Evolutionary conservation across 129 eudicot genomes (phyloP), one percentile per base, ranked within the genome.

Genomic region (Gnaphalium uliginosum): DNA sequence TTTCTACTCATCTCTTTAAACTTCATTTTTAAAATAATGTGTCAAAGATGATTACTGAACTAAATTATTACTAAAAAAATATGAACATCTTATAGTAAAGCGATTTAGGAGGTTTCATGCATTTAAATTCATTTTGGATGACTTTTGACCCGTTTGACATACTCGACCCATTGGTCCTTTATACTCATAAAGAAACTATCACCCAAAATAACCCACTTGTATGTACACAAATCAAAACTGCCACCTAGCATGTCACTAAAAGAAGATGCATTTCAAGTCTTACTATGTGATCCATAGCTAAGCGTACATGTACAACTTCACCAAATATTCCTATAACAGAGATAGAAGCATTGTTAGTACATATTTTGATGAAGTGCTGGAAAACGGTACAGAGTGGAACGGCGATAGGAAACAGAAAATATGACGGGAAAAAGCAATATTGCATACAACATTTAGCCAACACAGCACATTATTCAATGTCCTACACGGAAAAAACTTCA

Each of bases 261-360:
- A 11, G 30, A 39, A 46, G 0, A 25, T 19, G 37, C 14, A 56
- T 18, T 7, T 9, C n/a, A 39, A 53, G 29, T 18, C 89, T 86
- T 83, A 91, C 97, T 15, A 54, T 71, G 75, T 83, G 88, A 89
- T 91, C 96, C 83, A 91, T 89, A 35, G 92, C 97, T 86, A 91
- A 62, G 60, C 81, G 73, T 66, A 91, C 96, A 77, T 81, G 83
- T 27, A 91, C 87, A 68, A 91, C 87, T 83, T 91, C 97, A 76
- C 97, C 97, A 81, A 86, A 91, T 27, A 67, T 85, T 75, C 96
- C 97, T 91, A 73, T 58, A 66, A 22, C 43, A 39, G 1, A 26
- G 8, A 79, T 72, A 37, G 4, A 50, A 8, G 6, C 59, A 43
- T 25, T 66, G 59, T 53, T 32, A 63, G 24, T 48, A 43, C 19